Percentiles rank a stretch among this genome's conserved stretches.
Evolutionary conservation across 768 basidiomycete genomes (phyloP).

Genomic region (Boletus barrowsii): DNA sequence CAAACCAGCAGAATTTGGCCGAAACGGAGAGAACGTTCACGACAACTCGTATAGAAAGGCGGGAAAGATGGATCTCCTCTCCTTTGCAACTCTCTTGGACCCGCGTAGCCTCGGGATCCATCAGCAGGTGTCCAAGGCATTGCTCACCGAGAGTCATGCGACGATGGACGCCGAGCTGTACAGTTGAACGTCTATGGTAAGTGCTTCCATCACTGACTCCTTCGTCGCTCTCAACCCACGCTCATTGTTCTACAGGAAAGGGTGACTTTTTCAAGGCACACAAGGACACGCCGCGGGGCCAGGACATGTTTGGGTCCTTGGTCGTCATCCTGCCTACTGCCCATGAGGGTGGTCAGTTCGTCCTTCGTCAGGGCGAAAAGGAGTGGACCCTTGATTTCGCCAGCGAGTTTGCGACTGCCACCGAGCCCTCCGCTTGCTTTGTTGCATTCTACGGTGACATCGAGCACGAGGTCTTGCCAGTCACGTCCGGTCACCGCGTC

Average conservation of each 20-base stretch:
- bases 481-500: conserved; percentile 41
- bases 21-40: not conserved
- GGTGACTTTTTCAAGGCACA: conserved; percentile 10
- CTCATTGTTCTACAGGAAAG: not conserved
- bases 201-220: not conserved
- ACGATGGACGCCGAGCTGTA: conserved; percentile 30
- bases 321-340: conserved; percentile 46
- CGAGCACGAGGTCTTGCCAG: conserved; percentile 44
- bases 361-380: conserved; percentile 2
- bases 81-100: conserved; percentile 29
- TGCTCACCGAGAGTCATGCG: not conserved
- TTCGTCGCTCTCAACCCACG: not conserved
- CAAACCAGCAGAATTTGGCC: conserved; percentile 7
- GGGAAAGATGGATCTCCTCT: conserved; percentile 38
- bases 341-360: conserved; percentile 10
- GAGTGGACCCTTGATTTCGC: conserved; percentile 5
- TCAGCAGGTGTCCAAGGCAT: not conserved
- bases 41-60: conserved; percentile 37
- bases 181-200: conserved; percentile 49
- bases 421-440: conserved; percentile 30
- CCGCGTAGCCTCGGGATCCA: conserved; percentile 1
- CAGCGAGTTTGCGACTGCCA: not conserved
- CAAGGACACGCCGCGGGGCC: conserved; percentile 33
- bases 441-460: conserved; percentile 42
- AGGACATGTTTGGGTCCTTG: conserved; percentile 50